Percentiles rank a stretch among this genome's conserved stretches.
Evolutionary conservation across 2,329 filamentous ascomycete genomes (phyloP).

Genomic region (Scleromitrula shiraiana): DNA sequence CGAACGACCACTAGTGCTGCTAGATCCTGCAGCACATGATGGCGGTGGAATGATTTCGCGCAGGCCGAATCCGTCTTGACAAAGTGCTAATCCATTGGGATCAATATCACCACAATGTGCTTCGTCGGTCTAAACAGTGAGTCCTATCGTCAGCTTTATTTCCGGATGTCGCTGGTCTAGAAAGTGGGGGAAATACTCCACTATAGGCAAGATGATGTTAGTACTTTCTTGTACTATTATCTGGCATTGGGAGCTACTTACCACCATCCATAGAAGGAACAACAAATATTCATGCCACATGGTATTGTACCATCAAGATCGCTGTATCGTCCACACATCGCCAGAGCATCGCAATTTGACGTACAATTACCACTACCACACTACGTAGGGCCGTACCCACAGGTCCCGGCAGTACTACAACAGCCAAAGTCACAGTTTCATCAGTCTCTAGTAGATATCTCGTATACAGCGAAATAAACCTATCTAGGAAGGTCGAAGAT

Average conservation of each 20-base stretch:
- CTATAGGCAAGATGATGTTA: background rate
- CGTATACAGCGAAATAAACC: too few relatives aligned
- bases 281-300: constrained; percentile 13
- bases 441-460: too few relatives aligned
- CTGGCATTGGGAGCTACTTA: background rate
- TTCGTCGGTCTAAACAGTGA: background rate
- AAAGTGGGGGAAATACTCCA: background rate
- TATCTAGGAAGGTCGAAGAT: too few relatives aligned
- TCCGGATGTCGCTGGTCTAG: background rate
- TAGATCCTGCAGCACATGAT: constrained; percentile 7
- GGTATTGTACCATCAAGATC: constrained; percentile 8
- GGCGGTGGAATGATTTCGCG: background rate
- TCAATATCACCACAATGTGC: background rate
- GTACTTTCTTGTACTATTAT: background rate
- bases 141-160: background rate
- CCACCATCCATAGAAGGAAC: constrained; percentile 30
- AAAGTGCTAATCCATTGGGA: background rate
- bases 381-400: constrained; percentile 4
- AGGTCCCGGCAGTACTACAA: constrained; percentile 15
- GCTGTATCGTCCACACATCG: constrained; percentile 30
- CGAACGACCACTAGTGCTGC: constrained; percentile 6
- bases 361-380: constrained; percentile 16
- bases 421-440: too few relatives aligned
- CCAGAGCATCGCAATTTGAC: constrained; percentile 33
- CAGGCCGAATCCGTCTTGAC: background rate